Evolutionary conservation across 1,139 yeast genomes (phyloP).

Genomic region (Sugiyamaella sp.): DNA sequence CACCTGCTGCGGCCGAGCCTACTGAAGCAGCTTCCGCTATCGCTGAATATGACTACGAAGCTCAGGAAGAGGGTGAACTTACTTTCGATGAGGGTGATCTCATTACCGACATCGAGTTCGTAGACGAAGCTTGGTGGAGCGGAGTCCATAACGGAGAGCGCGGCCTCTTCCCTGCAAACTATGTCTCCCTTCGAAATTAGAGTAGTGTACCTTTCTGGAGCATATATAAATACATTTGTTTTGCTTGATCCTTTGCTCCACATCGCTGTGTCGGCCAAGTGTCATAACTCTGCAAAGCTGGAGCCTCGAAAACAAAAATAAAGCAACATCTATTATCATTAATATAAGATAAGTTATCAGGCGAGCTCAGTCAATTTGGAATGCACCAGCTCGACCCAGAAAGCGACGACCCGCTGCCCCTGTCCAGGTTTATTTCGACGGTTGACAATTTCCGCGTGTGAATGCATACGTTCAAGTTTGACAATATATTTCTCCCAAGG

Average conservation of each 20-base stretch:
- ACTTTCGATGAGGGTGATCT: conserved; percentile 80
- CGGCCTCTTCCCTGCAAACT: conserved; percentile 91
- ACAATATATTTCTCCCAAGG: conserved; percentile 74
- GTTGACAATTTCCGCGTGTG: conserved; percentile 76
- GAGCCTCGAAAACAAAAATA: background rate
- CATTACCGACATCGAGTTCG: conserved; percentile 80
- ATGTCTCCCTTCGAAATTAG: conserved; percentile 65
- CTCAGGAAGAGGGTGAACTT: conserved; percentile 88
- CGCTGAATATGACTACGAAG: conserved; percentile 86
- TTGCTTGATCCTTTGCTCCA: background rate
- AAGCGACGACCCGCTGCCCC: conserved; percentile 37
- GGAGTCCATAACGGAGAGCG: conserved; percentile 77
- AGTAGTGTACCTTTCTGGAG: conserved; percentile 33
- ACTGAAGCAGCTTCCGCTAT: conserved; percentile 58
- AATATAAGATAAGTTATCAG: background rate
- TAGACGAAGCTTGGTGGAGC: conserved; percentile 97
- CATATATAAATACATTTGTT: conserved; percentile 10
- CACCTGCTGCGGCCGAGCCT: conserved; percentile 33
- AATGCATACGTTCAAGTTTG: conserved; percentile 63
- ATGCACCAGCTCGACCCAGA: conserved; percentile 31
- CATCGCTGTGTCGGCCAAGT: too few relatives aligned
- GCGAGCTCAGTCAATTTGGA: background rate
- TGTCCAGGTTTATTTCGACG: conserved; percentile 39
- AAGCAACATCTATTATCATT: background rate
- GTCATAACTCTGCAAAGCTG: too few relatives aligned